Percentiles rank a stretch among this genome's conserved stretches.
These are phyloP conservation scores for Aureobasidium leucospermi DNA, from an alignment of 2,329 filamentous ascomycete genomes.

Conservation along the genomic window DNA sequence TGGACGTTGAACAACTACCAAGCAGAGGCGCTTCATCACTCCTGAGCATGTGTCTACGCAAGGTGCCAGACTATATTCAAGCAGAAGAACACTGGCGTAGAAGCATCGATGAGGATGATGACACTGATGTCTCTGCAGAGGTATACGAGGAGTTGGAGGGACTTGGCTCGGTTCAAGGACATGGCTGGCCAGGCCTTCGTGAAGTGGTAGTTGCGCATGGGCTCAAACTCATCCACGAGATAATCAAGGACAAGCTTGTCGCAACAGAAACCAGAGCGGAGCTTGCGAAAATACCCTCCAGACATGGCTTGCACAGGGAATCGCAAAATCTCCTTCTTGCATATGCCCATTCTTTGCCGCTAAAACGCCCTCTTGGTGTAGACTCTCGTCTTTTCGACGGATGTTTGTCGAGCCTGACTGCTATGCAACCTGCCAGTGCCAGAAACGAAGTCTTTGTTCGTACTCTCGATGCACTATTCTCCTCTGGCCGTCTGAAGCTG, in stretches of 20 bases:
- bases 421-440: background rate
- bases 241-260: slow-evolving; percentile 29
- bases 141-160: slow-evolving; percentile 35
- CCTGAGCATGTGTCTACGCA: slow-evolving; percentile 31
- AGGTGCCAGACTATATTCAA: slow-evolving; percentile 35
- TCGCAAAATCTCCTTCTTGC: background rate
- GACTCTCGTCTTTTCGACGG: slow-evolving; percentile 6
- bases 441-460: background rate
- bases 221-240: slow-evolving; percentile 30
- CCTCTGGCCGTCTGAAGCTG: slow-evolving; percentile 28
- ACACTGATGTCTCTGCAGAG: slow-evolving; percentile 30
- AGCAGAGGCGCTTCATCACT: slow-evolving; percentile 32
- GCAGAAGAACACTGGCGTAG: slow-evolving; percentile 32
- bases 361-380: slow-evolving; percentile 5
- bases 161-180: slow-evolving; percentile 27
- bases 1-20: slow-evolving; percentile 12
- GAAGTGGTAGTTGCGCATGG: slow-evolving; percentile 36
- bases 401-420: background rate
- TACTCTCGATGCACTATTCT: slow-evolving; percentile 25
- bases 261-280: background rate
- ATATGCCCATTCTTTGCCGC: background rate
- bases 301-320: background rate
- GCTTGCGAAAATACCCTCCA: slow-evolving; percentile 6
- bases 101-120: slow-evolving; percentile 26
- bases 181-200: slow-evolving; percentile 34